Evolutionary conservation across 129 eudicot species (phyloP), one percentile per base, ranked within the genome.

Genomic region (Dittrichia graveolens): DNA sequence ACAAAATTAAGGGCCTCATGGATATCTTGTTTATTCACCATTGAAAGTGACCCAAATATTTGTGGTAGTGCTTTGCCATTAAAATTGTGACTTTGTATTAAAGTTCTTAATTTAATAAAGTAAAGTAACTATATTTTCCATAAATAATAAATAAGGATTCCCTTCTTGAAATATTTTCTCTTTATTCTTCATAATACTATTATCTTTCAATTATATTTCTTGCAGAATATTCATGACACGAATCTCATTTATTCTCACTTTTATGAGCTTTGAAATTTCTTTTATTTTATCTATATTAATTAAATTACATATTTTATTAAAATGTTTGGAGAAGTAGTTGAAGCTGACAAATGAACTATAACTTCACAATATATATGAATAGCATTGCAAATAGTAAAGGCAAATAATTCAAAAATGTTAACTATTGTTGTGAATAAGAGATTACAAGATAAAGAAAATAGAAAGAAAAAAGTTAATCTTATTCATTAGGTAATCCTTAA

Each of bases 11-110:
- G 71, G 13, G 37, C 35, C 31, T 54, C 24, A 16, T 42, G 64
- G 38, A 5, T 12, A 4, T 57, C 76, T 31, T 35, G 58, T 18
- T 72, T 41, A 14, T 43, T 39, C 14, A 47, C 66, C 66, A 11
- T 38, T 43, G 65, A 65, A 50, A 54, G 72, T 52, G 65, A 75
- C 72, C 43, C 72, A 42, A 64, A 42, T 43, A 53, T 61, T 61
- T 65, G 66, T 52, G 65, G 57, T 53, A 45, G 42, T 64, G 18
- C 41, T 37, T 61, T 61, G 48, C 60, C 59, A 45, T 60, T 8
- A 7, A 46, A 9, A 24, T 63, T 74, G 31, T 62, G 61, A 38
- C 44, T 50, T 40, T 56, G 4, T 40, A 39, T 64, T 64, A 41
- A 46, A 5, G 16, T 45, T 15, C 13, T 49, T 60, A 8, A 45